Evolutionary conservation across 495 filamentous ascomycete species (phyloP).

Genomic region (Daldinia vernicosa): DNA sequence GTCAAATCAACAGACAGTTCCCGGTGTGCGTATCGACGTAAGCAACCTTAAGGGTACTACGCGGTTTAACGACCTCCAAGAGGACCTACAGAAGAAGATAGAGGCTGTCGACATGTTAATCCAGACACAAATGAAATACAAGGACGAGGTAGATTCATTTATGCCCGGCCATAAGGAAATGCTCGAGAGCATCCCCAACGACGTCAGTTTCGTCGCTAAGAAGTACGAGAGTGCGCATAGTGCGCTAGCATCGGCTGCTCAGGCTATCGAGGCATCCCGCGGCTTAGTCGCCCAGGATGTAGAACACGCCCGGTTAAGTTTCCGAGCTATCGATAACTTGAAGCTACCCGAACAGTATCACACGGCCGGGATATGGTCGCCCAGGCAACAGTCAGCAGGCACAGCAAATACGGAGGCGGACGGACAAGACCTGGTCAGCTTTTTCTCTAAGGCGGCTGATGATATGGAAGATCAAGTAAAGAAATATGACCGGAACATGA

Average conservation of each 20-base stretch:
- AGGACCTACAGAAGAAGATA: conserved; percentile 80
- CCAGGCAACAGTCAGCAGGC: conserved; percentile 48
- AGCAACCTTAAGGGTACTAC: conserved; percentile 83
- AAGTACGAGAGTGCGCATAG: conserved; percentile 78
- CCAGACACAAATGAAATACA: conserved; percentile 68
- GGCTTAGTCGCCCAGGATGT: conserved; percentile 71
- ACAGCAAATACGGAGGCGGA: conserved; percentile 57
- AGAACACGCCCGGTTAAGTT: conserved; percentile 74
- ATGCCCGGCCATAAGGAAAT: conserved; percentile 71
- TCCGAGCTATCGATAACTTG: conserved; percentile 78
- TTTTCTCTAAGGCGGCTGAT: conserved; percentile 76
- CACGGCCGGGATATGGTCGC: conserved; percentile 63
- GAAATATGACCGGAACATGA: conserved; percentile 72
- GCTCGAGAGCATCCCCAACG: conserved; percentile 71
- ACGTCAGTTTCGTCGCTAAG: conserved; percentile 76
- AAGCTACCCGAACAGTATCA: conserved; percentile 80
- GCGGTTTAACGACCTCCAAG: conserved; percentile 86
- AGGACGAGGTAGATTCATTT: conserved; percentile 65
- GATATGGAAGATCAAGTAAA: conserved; percentile 74
- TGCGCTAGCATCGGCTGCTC: conserved; percentile 75
- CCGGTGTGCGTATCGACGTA: conserved; percentile 80
- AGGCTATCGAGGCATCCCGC: conserved; percentile 72
- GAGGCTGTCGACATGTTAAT: conserved; percentile 78
- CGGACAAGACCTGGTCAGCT: conserved; percentile 77
- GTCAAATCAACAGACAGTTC: conserved; percentile 59